A percentile compares a stretch with the other conserved stretches of the same genome.
phyloP scores from a whole-genome alignment of 2,329 filamentous ascomycete genomes.

The Spiromastix sp. region DNA sequence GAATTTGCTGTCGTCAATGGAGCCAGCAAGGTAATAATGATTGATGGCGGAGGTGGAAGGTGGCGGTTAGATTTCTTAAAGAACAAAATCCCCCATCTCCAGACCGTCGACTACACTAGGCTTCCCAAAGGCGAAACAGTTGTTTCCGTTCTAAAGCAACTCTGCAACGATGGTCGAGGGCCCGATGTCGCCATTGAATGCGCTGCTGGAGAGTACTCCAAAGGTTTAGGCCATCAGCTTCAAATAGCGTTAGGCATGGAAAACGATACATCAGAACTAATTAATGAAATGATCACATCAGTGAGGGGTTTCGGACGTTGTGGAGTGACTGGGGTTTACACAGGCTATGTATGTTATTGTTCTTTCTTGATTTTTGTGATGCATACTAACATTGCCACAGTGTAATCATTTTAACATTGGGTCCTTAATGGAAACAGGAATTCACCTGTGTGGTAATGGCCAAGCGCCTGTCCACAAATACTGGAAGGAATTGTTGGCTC shows the following conservation, averaged over 20 bases:
- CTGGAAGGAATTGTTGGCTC: constrained; percentile 63
- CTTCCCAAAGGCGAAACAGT: constrained; percentile 55
- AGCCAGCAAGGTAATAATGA: constrained; percentile 64
- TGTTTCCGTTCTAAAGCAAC: constrained; percentile 60
- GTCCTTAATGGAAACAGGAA: constrained; percentile 74
- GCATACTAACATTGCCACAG: constrained; percentile 22
- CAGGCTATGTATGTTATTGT: constrained; percentile 41
- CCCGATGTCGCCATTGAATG: constrained; percentile 67
- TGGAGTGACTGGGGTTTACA: constrained; percentile 64
- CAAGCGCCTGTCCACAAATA: constrained; percentile 71
- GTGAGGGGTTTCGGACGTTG: constrained; percentile 52
- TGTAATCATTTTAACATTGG: constrained; percentile 79
- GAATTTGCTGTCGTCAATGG: constrained; percentile 59
- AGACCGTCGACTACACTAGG: constrained; percentile 59
- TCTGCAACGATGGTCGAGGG: constrained; percentile 51
- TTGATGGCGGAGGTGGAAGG: constrained; percentile 56
- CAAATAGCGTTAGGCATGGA: constrained; percentile 57
- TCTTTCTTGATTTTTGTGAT: constrained; percentile 1
- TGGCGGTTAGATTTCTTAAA: constrained; percentile 60
- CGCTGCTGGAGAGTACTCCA: constrained; percentile 53
- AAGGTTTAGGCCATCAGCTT: constrained; percentile 51
- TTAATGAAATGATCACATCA: constrained; percentile 46
- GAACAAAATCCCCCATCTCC: constrained; percentile 53
- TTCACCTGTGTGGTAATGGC: constrained; percentile 62
- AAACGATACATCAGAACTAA: constrained; percentile 63